Percentiles rank a stretch among this genome's conserved stretches.
phyloP scores from a whole-genome alignment of 2,329 filamentous ascomycete genomes.

The Colletotrichum sp. region DNA sequence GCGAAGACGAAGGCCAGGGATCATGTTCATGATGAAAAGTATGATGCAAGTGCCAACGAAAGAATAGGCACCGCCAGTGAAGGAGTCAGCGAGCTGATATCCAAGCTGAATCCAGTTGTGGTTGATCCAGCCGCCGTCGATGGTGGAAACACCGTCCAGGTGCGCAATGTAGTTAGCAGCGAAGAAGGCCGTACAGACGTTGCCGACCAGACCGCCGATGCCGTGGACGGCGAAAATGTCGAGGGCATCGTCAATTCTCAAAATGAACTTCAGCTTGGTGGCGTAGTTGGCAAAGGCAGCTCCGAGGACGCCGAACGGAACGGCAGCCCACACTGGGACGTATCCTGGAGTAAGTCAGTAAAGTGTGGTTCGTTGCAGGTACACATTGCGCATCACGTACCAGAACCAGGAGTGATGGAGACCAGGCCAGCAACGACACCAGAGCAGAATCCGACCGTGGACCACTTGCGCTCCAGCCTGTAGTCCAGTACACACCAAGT shows the following conservation, averaged over 20 bases:
- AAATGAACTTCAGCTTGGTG: slow-evolving; percentile 87
- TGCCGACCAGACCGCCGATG: slow-evolving; percentile 79
- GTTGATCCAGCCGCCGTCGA: slow-evolving; percentile 83
- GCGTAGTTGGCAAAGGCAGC: slow-evolving; percentile 85
- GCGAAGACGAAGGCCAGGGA: slow-evolving; percentile 78
- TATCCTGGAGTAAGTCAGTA: slow-evolving; percentile 49
- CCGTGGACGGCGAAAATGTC: slow-evolving; percentile 89
- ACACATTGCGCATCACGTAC: slow-evolving; percentile 39
- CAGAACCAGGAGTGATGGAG: slow-evolving; percentile 86
- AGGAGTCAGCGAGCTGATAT: slow-evolving; percentile 83
- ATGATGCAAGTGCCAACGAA: slow-evolving; percentile 81
- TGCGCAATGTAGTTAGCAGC: slow-evolving; percentile 85
- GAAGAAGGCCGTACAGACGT: slow-evolving; percentile 81
- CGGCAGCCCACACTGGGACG: slow-evolving; percentile 84
- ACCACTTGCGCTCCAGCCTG: slow-evolving; percentile 88
- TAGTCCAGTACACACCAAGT: slow-evolving; percentile 93
- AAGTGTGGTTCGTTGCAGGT: neutral
- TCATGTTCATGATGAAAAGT: slow-evolving; percentile 78
- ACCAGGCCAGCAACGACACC: slow-evolving; percentile 88
- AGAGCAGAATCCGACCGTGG: slow-evolving; percentile 91
- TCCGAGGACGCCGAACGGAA: slow-evolving; percentile 79
- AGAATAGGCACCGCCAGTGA: slow-evolving; percentile 77
- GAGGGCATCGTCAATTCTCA: slow-evolving; percentile 82
- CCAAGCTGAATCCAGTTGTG: slow-evolving; percentile 83
- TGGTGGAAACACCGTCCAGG: slow-evolving; percentile 73